Evolutionary conservation across 805 yeast species (phyloP), one percentile per base, ranked within the genome.

Genomic region (Lachancea cidri): DNA sequence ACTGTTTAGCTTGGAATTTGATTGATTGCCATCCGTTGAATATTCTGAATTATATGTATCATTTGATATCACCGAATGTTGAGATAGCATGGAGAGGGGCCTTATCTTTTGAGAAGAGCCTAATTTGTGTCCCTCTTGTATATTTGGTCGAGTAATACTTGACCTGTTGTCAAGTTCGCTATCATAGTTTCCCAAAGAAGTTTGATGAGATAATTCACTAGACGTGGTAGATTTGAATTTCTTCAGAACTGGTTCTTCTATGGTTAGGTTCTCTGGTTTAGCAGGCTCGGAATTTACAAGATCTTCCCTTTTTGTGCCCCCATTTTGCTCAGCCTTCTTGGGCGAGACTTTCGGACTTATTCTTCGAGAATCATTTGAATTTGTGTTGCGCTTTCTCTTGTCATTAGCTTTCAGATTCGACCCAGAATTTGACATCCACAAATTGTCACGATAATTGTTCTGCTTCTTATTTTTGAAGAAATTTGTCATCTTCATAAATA

Each of bases 81-180:
- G 72, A 0, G 83, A 77, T 1, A 76, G 54, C 30, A 70, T 67
- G 1, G 83, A 77, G 0, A 68, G 65, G 3, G 81, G 81, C 37
- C 82, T 60, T 20, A 64, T 42, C 46, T 57, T 54, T 44, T 45
- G 19, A 16, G 44, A 34, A 5, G 39, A 29, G 9, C 47, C 41
- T 2, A 50, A 36, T 37, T 46, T 52, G 22, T 43, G 46, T 19
- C 44, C 48, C 37, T 38, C 30, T 32, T 13, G 18, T 33, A 9
- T 6, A 38, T 13, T 25, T 18, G 15, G 33, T 30, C 38, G 1
- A 33, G 35, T 9, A 27, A 30, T 16, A 16, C 13, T 20, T 17
- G 17, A 31, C 34, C 35, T 29, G 15, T 27, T 29, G 17, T 34
- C 39, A 3, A 53, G 39, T 42, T 53, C 59, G 17, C 49, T 49